These are phyloP conservation scores for Boletus sp. DNA, from an alignment of 768 basidiomycete genomes.

Conservation along the genomic window DNA sequence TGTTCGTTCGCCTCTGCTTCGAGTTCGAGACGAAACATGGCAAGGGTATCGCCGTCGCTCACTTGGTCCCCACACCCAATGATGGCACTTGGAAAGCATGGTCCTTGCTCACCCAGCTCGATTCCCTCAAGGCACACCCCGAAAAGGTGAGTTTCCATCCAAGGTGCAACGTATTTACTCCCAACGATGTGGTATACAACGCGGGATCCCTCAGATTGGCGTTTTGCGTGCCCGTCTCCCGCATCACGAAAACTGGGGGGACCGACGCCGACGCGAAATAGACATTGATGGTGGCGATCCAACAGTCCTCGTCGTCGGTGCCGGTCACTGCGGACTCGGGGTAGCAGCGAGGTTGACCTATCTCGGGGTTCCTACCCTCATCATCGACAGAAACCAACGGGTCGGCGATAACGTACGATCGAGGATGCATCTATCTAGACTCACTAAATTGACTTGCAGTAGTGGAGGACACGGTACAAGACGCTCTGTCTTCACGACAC, in stretches of 20 bases:
- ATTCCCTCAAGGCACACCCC: constrained; percentile 49
- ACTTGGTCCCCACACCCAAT: constrained; percentile 41
- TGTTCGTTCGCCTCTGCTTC: constrained; percentile 57
- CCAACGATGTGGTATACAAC: not conserved
- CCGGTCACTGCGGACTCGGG: constrained; percentile 62
- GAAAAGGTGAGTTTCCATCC: constrained; percentile 34
- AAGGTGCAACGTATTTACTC: not conserved
- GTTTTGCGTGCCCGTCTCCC: constrained; percentile 37
- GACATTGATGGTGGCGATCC: constrained; percentile 48
- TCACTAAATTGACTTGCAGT: constrained; percentile 1
- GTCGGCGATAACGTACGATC: constrained; percentile 44
- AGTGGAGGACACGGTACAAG: constrained; percentile 58
- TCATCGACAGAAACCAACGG: constrained; percentile 49
- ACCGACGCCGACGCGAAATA: constrained; percentile 37
- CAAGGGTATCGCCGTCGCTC: constrained; percentile 47
- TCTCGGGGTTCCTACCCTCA: constrained; percentile 49
- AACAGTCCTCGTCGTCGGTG: constrained; percentile 59
- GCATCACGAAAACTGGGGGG: constrained; percentile 50
- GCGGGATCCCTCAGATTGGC: constrained; percentile 26
- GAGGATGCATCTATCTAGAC: not conserved
- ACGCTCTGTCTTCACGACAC: constrained; percentile 51
- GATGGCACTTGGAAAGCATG: constrained; percentile 53
- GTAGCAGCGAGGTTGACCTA: constrained; percentile 59
- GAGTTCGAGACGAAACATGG: constrained; percentile 51
- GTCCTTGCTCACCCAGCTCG: constrained; percentile 56